Evolutionary conservation across 2,329 filamentous ascomycete species (phyloP).

Genomic region (Chalara sp.): DNA sequence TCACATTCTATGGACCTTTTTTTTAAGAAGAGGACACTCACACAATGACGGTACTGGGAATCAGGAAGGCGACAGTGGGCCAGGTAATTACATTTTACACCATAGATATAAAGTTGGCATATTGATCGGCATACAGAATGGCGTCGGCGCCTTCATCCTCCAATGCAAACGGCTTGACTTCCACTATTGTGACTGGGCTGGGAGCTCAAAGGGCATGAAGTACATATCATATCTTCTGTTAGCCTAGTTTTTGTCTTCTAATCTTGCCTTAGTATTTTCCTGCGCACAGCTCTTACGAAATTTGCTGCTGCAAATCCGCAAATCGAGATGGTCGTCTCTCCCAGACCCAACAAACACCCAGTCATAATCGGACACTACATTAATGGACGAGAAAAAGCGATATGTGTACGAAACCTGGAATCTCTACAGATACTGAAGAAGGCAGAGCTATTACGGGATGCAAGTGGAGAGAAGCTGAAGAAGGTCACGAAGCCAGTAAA

Average conservation of each 20-base stretch:
- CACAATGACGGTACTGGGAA: constrained; percentile 45
- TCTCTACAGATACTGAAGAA: constrained; percentile 76
- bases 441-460: constrained; percentile 63
- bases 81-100: constrained; percentile 36
- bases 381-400: constrained; percentile 77
- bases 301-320: constrained; percentile 80
- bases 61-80: constrained; percentile 45
- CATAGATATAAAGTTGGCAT: neutral
- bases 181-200: constrained; percentile 95
- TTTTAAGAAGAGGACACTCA: neutral
- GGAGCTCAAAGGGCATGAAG: constrained; percentile 94
- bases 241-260: neutral
- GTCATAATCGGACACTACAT: constrained; percentile 87
- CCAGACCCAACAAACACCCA: constrained; percentile 83
- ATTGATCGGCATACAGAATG: constrained; percentile 61
- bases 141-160: constrained; percentile 91
- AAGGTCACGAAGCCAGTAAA: constrained; percentile 56
- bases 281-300: constrained; percentile 65
- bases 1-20: too few species aligned
- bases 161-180: constrained; percentile 96
- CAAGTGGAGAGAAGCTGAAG: constrained; percentile 68
- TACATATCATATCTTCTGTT: constrained; percentile 35
- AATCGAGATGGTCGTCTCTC: constrained; percentile 88
- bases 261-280: constrained; percentile 57
- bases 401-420: constrained; percentile 85